Evolutionary conservation across 1,284 basidiomycete species (phyloP).

Genomic region (Ustilago curta): DNA sequence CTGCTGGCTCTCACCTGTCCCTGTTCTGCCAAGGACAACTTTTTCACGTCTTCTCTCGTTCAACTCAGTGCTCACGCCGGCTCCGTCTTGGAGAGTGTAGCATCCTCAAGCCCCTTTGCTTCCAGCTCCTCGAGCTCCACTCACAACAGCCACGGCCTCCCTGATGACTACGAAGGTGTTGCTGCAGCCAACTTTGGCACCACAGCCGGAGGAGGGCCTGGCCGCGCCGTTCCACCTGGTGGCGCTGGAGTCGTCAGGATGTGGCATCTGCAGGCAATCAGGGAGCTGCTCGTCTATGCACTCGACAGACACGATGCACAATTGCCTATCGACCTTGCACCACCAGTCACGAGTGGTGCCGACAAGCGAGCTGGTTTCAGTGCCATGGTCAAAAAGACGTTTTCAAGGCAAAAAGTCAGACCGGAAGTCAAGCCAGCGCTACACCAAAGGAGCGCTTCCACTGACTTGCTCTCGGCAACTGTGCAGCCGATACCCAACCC

Average conservation of each 20-base stretch:
- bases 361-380: slow-evolving; percentile 28
- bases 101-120: slow-evolving; percentile 7
- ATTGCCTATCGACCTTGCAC: slow-evolving; percentile 43
- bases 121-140: slow-evolving; percentile 23
- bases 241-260: slow-evolving; percentile 51
- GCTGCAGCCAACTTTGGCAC: slow-evolving; percentile 51
- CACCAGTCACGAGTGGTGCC: neutral
- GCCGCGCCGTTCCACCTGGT: slow-evolving; percentile 48
- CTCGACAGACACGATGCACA: slow-evolving; percentile 45
- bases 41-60: slow-evolving; percentile 33
- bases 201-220: slow-evolving; percentile 45
- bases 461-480: slow-evolving; percentile 13
- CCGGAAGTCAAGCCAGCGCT: neutral
- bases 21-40: slow-evolving; percentile 13
- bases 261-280: slow-evolving; percentile 59
- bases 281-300: slow-evolving; percentile 47
- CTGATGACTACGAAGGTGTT: slow-evolving; percentile 23
- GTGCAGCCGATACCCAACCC: slow-evolving; percentile 9
- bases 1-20: slow-evolving; percentile 52
- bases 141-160: slow-evolving; percentile 16
- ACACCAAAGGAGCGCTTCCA: slow-evolving; percentile 6
- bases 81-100: slow-evolving; percentile 43
- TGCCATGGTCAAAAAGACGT: slow-evolving; percentile 47
- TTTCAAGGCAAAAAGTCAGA: slow-evolving; percentile 17
- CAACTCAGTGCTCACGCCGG: slow-evolving; percentile 50